Conservation (phyloP, 78 protist genomes). For the Speleostelium caveatum region DNA sequence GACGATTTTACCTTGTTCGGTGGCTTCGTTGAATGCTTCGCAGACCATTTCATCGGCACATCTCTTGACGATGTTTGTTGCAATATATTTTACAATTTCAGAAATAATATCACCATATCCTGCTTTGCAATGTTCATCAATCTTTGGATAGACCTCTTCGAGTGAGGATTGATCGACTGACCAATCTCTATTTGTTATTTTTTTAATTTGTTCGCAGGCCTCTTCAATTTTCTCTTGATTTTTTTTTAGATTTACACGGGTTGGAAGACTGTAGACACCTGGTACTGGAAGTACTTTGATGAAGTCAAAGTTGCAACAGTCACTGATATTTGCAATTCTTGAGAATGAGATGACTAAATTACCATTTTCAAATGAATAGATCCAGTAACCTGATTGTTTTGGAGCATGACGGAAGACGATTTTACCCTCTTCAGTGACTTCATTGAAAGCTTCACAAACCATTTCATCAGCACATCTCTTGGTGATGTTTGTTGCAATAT, state of each 20-base stretch:
- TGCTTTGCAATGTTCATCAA: neutral
- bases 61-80: neutral
- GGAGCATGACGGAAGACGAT: neutral
- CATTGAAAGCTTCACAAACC: conserved; percentile 61
- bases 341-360: conserved; percentile 26
- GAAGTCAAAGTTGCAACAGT: conserved; percentile 28
- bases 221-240: neutral
- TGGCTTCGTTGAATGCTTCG: neutral
- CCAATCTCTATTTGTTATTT: neutral
- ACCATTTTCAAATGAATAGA: neutral
- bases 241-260: neutral
- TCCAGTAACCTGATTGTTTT: conserved; percentile 30
- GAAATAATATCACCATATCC: conserved; percentile 6
- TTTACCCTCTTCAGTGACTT: conserved; percentile 7
- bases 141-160: neutral
- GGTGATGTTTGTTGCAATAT: conserved; percentile 5
- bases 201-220: neutral
- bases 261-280: neutral
- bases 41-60: conserved; percentile 9
- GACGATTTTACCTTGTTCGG: neutral
- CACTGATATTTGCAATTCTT: conserved; percentile 20
- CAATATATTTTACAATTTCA: neutral
- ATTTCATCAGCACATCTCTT: conserved; percentile 55
- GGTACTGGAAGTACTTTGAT: neutral
- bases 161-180: conserved; percentile 3